Percentiles rank a stretch among this genome's conserved stretches.
Conservation (phyloP, 1,284 basidiomycete species). For the Cryptococcus hybrid region DNA sequence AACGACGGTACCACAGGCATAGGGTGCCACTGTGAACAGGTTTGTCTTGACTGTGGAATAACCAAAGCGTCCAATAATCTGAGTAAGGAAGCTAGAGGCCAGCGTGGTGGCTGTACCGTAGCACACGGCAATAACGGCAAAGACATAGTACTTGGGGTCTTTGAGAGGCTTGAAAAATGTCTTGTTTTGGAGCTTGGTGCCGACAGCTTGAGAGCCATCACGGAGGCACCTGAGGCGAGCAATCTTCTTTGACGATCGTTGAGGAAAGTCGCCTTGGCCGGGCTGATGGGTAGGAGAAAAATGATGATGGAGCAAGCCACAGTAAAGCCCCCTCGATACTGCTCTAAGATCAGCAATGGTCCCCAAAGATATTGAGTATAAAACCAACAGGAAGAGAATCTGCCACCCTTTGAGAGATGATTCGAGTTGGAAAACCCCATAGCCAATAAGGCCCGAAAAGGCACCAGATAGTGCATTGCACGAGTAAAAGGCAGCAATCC, state of each 20-base stretch:
- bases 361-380: no score
- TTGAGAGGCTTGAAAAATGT: constrained; percentile 15
- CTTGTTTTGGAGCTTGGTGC: constrained; percentile 1
- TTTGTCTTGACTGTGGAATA: constrained; percentile 44
- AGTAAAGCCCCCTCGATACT: background rate
- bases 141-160: constrained; percentile 19
- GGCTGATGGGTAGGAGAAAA: background rate
- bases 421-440: constrained; percentile 56
- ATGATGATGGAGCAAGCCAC: background rate
- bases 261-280: background rate
- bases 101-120: constrained; percentile 48
- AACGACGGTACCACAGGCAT: constrained; percentile 52
- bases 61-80: constrained; percentile 57
- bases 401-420: constrained; percentile 55
- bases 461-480: constrained; percentile 10
- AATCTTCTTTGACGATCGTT: background rate
- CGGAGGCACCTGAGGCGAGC: background rate
- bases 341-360: no score
- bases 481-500: constrained; percentile 56
- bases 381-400: constrained; percentile 51
- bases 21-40: constrained; percentile 57
- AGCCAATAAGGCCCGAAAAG: constrained; percentile 51
- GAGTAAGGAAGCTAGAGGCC: constrained; percentile 54
- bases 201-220: constrained; percentile 9
- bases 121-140: constrained; percentile 43